Conservation (phyloP, 371 early-diverging fungal genomes). For the Mucor piriformis region DNA sequence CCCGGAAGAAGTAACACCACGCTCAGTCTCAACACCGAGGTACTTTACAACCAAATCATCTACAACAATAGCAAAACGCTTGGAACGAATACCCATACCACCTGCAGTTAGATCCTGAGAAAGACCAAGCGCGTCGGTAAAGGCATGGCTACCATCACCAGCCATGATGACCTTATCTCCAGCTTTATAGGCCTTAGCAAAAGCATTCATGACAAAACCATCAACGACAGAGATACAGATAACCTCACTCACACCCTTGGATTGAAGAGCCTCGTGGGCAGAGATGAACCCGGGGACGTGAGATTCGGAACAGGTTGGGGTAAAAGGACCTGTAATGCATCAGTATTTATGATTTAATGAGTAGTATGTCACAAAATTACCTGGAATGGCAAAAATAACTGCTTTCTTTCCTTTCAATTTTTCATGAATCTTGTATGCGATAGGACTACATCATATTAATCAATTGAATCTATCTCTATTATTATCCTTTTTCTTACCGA, state of each 20-base stretch:
- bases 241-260: slow-evolving; percentile 68
- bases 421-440: slow-evolving; percentile 46
- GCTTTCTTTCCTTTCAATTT: slow-evolving; percentile 73
- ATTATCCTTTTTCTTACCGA: slow-evolving; percentile 20
- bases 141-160: slow-evolving; percentile 68
- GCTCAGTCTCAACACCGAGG: slow-evolving; percentile 64
- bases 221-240: slow-evolving; percentile 59
- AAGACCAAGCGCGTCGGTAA: slow-evolving; percentile 64
- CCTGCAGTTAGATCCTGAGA: slow-evolving; percentile 50
- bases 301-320: slow-evolving; percentile 71
- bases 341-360: not conserved
- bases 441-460: slow-evolving; percentile 17
- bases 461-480: not conserved
- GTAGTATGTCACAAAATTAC: no score
- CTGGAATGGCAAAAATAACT: slow-evolving; percentile 77
- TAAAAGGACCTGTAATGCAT: slow-evolving; percentile 49
- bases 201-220: slow-evolving; percentile 74
- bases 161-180: slow-evolving; percentile 68
- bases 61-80: slow-evolving; percentile 72
- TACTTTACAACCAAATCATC: slow-evolving; percentile 70
- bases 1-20: slow-evolving; percentile 32
- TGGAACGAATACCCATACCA: slow-evolving; percentile 39
- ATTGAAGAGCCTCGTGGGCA: slow-evolving; percentile 51
- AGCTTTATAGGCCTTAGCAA: slow-evolving; percentile 65
- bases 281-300: slow-evolving; percentile 70